Conservation (phyloP, 1,139 yeast genomes). For the Debaryomyces sp. region DNA sequence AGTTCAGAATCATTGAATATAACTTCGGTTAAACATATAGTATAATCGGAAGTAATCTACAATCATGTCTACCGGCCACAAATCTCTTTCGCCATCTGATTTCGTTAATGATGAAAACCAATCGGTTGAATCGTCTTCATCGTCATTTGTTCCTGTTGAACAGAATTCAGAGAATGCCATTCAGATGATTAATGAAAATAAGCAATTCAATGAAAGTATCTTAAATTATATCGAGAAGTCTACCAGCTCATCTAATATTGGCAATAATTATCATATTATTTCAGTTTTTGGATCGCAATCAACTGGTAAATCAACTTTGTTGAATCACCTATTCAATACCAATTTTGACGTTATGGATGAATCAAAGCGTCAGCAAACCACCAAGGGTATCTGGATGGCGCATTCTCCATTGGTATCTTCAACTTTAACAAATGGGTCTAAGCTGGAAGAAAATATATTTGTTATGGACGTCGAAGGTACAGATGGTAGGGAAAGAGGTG, state of each 20-base stretch:
- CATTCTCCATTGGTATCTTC: constrained; percentile 52
- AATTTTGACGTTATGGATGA: constrained; percentile 94
- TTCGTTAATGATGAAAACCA: constrained; percentile 12
- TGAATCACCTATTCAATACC: constrained; percentile 84
- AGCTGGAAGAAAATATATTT: constrained; percentile 49
- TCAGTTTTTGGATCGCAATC: constrained; percentile 97
- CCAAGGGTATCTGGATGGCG: constrained; percentile 95
- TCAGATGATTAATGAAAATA: constrained; percentile 81
- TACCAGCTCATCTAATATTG: constrained; percentile 38
- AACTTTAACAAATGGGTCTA: constrained; percentile 19
- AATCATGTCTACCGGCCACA: not conserved
- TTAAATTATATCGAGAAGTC: constrained; percentile 43
- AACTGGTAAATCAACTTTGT: constrained; percentile 91
- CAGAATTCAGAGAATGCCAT: constrained; percentile 47
- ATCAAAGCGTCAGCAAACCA: constrained; percentile 76
- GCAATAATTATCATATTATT: constrained; percentile 82
- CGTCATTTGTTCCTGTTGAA: constrained; percentile 47
- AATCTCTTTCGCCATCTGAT: not conserved
- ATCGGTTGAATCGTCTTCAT: constrained; percentile 21
- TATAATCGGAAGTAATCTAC: not conserved
- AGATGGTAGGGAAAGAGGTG: constrained; percentile 97
- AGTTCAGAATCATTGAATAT: not conserved
- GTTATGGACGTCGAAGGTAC: constrained; percentile 98
- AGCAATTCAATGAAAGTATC: constrained; percentile 54
- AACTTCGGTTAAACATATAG: not conserved